Percentiles rank a stretch among this genome's conserved stretches.
Evolutionary conservation across 1,139 yeast genomes (phyloP).

Genomic region (Scheffersomyces segobiensis): DNA sequence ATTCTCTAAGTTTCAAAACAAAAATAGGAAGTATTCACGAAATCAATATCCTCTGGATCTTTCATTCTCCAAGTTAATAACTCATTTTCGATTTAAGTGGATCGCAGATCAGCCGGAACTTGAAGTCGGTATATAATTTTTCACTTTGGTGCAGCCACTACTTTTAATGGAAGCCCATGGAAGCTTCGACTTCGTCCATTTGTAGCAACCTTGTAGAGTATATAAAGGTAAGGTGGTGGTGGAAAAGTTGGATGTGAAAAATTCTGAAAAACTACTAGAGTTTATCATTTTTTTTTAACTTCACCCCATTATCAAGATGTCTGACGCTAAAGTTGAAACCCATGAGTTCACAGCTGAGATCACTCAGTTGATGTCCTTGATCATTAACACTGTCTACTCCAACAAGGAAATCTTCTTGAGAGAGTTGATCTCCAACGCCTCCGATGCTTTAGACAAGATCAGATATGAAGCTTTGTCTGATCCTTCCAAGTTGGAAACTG

Average conservation of each 20-base stretch:
- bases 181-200: conserved; percentile 22
- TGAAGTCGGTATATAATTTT: neutral
- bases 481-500: conserved; percentile 87
- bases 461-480: conserved; percentile 96
- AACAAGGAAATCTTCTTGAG: conserved; percentile 99
- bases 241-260: neutral
- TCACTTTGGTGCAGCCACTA: neutral
- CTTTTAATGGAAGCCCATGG: conserved; percentile 32
- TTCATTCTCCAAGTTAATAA: neutral
- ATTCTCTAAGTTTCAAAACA: neutral
- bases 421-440: conserved; percentile 98
- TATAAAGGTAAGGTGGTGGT: conserved; percentile 5
- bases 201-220: conserved; percentile 6
- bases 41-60: neutral
- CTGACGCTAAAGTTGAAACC: conserved; percentile 67
- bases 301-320: conserved; percentile 35
- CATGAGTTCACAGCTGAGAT: conserved; percentile 99
- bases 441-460: conserved; percentile 94
- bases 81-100: neutral
- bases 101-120: neutral
- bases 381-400: conserved; percentile 99
- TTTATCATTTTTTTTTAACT: neutral
- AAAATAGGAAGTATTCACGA: neutral
- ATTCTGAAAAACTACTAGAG: conserved; percentile 4
- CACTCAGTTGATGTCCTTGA: conserved; percentile 99